Evolutionary conservation across 1,284 basidiomycete genomes (phyloP).

Genomic region (Prillingera fragicola): DNA sequence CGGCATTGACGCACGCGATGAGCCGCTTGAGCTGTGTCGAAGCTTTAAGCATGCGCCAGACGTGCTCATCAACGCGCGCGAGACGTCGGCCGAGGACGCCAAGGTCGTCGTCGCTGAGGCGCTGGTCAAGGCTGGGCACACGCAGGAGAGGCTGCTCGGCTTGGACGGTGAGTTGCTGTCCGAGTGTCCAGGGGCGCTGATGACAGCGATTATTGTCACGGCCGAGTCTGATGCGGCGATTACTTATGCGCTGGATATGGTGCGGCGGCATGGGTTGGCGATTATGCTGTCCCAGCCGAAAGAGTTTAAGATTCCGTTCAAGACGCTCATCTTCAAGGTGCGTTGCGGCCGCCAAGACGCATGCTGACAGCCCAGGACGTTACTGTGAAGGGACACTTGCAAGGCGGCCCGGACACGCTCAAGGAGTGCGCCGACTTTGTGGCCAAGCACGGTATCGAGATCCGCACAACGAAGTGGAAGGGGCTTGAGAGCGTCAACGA

Average conservation of each 20-base stretch:
- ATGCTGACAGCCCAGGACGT: no score
- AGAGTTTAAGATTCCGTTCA: constrained; percentile 16
- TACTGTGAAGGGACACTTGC: no score
- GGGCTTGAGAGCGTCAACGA: no score
- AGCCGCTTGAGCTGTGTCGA: not conserved
- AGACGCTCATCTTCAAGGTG: constrained; percentile 23
- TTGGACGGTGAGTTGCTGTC: no score
- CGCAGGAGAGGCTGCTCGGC: not conserved
- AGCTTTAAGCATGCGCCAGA: not conserved
- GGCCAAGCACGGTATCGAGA: no score
- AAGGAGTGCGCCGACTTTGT: no score
- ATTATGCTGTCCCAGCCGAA: constrained; percentile 22
- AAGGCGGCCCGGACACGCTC: no score
- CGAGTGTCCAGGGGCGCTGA: no score
- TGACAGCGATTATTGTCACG: not conserved
- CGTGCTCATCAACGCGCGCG: constrained; percentile 1
- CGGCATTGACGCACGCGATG: not conserved
- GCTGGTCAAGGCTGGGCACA: not conserved
- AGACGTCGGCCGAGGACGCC: not conserved
- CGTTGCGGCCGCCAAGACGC: no score
- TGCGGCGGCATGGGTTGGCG: constrained; percentile 17
- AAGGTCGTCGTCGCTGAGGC: not conserved
- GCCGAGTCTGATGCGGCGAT: not conserved
- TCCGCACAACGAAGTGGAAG: no score
- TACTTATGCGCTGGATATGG: constrained; percentile 12